phyloP scores from a whole-genome alignment of 2,329 filamentous ascomycete genomes.

The Botrytis fragariae region DNA sequence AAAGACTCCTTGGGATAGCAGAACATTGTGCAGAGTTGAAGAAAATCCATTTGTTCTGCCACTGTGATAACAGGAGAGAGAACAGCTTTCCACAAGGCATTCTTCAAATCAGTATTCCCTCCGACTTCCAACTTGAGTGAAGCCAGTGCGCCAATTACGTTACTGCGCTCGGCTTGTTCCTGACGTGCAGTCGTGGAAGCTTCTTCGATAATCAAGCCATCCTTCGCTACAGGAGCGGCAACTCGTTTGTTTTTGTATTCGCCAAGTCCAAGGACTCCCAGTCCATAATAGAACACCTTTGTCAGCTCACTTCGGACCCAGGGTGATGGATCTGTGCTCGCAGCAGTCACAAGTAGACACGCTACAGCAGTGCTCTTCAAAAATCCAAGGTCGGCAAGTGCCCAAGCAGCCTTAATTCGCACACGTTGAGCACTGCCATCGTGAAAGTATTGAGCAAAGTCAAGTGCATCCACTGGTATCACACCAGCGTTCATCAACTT shows the following conservation, averaged over 20 bases:
- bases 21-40: conserved; percentile 52
- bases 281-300: conserved; percentile 55
- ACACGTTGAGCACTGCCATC: conserved; percentile 62
- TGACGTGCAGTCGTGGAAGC: conserved; percentile 47
- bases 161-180: conserved; percentile 48
- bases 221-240: conserved; percentile 21
- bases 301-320: conserved; percentile 61
- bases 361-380: conserved; percentile 56
- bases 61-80: conserved; percentile 48
- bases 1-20: conserved; percentile 50
- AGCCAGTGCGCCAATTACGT: conserved; percentile 47
- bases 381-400: conserved; percentile 61
- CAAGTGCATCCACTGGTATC: conserved; percentile 51
- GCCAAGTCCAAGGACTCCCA: conserved; percentile 63
- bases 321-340: conserved; percentile 62
- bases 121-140: conserved; percentile 50
- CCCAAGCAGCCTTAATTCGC: conserved; percentile 64
- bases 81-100: conserved; percentile 50
- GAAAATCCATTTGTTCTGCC: conserved; percentile 49
- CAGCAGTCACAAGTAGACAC: conserved; percentile 54
- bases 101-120: conserved; percentile 45
- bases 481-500: conserved; percentile 63
- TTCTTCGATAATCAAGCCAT: conserved; percentile 46
- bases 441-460: conserved; percentile 63
- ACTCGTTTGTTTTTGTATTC: conserved; percentile 45